These are phyloP conservation scores for Sporothrix curviconia DNA, from an alignment of 2,329 filamentous ascomycete genomes.

Conservation along the genomic window DNA sequence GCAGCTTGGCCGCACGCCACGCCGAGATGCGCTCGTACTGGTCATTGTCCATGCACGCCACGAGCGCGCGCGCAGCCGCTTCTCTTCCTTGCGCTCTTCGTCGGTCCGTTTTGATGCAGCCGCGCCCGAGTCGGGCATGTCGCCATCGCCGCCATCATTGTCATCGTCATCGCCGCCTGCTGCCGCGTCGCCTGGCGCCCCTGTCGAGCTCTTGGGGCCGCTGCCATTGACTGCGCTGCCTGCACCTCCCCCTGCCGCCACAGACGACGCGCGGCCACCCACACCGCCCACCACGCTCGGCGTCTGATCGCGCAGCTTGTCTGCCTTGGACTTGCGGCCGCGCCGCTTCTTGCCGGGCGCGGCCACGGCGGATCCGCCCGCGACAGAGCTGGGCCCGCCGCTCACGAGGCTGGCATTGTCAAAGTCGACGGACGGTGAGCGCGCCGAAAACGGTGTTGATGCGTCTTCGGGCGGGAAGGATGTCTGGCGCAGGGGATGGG, in stretches of 20 bases:
- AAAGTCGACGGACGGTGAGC: slow-evolving; percentile 61
- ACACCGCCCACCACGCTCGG: slow-evolving; percentile 34
- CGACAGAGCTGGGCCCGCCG: slow-evolving; percentile 39
- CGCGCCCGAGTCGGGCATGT: slow-evolving; percentile 24
- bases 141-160: slow-evolving; percentile 37
- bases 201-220: slow-evolving; percentile 24
- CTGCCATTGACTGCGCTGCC: slow-evolving; percentile 23
- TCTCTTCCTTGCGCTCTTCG: slow-evolving; percentile 58
- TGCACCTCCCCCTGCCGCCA: slow-evolving; percentile 28
- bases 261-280: slow-evolving; percentile 38
- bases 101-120: slow-evolving; percentile 34
- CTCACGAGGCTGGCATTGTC: slow-evolving; percentile 55
- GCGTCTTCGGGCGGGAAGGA: slow-evolving; percentile 66
- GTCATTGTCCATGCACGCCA: slow-evolving; percentile 56
- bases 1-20: slow-evolving; percentile 63
- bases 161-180: slow-evolving; percentile 41
- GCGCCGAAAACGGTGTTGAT: slow-evolving; percentile 47
- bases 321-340: slow-evolving; percentile 53
- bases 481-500: slow-evolving; percentile 70
- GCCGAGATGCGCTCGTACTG: slow-evolving; percentile 65
- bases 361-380: slow-evolving; percentile 32
- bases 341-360: slow-evolving; percentile 51
- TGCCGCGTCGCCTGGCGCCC: slow-evolving; percentile 29
- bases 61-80: slow-evolving; percentile 55
- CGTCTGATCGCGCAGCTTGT: slow-evolving; percentile 38